A percentile compares a stretch with the other conserved stretches of the same genome.
Conservation (phyloP, 148 eudicot species). For the Amaranthus hypochondriacus region DNA sequence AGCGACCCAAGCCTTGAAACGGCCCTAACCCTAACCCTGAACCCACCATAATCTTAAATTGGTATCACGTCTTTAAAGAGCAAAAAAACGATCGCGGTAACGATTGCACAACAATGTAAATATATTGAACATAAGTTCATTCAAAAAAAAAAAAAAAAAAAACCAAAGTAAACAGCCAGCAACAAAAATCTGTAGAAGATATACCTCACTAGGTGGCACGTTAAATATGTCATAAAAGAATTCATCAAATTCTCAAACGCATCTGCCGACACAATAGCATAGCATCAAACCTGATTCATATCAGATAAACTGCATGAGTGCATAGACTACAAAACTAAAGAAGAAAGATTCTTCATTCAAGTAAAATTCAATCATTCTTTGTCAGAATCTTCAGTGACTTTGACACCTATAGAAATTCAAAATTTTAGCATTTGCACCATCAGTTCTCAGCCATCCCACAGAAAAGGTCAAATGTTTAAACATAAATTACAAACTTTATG, state of each 20-base stretch:
- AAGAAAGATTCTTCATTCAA: neutral
- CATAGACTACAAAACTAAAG: neutral
- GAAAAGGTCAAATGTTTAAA: neutral
- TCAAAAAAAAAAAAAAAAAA: constrained; percentile 6
- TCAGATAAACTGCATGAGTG: constrained; percentile 8
- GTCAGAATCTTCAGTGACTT: neutral
- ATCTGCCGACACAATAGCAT: constrained; percentile 99
- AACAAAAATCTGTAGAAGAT: too few relatives aligned
- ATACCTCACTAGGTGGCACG: constrained; percentile 80
- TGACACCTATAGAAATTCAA: neutral
- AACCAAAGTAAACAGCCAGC: too few relatives aligned
- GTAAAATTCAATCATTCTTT: neutral
- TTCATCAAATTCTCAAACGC: constrained; percentile 87
- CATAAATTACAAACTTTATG: too few relatives aligned
- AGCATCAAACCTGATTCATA: constrained; percentile 76
- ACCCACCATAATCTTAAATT: too few relatives aligned
- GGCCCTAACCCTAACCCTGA: too few relatives aligned
- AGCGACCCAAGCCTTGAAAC: too few relatives aligned
- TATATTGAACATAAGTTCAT: neutral
- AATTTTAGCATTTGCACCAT: neutral
- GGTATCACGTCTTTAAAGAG: too few relatives aligned
- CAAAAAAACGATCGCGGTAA: too few relatives aligned
- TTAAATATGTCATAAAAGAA: constrained; percentile 66
- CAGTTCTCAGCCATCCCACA: neutral
- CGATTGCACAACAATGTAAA: too few relatives aligned